Evolutionary conservation across 441 rosid species (phyloP).

Genomic region (Flueggea neowawraea): DNA sequence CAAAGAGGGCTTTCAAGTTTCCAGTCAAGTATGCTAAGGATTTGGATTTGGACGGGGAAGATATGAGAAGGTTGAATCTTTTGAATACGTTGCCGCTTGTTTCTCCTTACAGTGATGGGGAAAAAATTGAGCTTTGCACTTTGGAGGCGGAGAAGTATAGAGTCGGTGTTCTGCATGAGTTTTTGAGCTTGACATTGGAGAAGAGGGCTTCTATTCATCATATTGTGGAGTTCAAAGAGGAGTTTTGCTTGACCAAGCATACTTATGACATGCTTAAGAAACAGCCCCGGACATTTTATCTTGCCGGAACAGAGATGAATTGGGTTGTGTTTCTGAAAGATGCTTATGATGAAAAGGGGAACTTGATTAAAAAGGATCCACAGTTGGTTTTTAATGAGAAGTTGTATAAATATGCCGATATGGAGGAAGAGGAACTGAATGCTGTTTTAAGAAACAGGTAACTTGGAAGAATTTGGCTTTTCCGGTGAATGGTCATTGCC

Average conservation of each 20-base stretch:
- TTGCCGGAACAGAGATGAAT: slow-evolving; percentile 96
- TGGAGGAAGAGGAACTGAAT: too few species aligned
- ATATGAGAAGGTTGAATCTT: slow-evolving; percentile 42
- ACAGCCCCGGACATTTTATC: slow-evolving; percentile 64
- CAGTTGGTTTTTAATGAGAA: too few species aligned
- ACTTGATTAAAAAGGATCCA: slow-evolving; percentile 51
- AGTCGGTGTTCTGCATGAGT: slow-evolving; percentile 81
- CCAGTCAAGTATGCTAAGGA: slow-evolving; percentile 65
- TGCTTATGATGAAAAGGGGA: slow-evolving; percentile 52
- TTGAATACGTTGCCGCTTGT: slow-evolving; percentile 72
- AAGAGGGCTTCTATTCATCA: slow-evolving; percentile 85
- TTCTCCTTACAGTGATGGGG: slow-evolving; percentile 76
- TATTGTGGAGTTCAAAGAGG: slow-evolving; percentile 88
- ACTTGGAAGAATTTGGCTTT: too few species aligned
- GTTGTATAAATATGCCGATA: too few species aligned
- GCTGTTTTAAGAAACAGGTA: too few species aligned
- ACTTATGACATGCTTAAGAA: slow-evolving; percentile 79
- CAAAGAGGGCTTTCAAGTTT: slow-evolving; percentile 58
- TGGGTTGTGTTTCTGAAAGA: slow-evolving; percentile 80
- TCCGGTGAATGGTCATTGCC: too few species aligned
- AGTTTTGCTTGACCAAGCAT: slow-evolving; percentile 79
- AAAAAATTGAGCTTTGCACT: slow-evolving; percentile 56
- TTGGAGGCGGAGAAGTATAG: slow-evolving; percentile 91
- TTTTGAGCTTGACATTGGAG: slow-evolving; percentile 84
- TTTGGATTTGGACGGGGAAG: slow-evolving; percentile 55